phyloP scores from a whole-genome alignment of 23 red algal species.

The Agarophyton chilense region DNA sequence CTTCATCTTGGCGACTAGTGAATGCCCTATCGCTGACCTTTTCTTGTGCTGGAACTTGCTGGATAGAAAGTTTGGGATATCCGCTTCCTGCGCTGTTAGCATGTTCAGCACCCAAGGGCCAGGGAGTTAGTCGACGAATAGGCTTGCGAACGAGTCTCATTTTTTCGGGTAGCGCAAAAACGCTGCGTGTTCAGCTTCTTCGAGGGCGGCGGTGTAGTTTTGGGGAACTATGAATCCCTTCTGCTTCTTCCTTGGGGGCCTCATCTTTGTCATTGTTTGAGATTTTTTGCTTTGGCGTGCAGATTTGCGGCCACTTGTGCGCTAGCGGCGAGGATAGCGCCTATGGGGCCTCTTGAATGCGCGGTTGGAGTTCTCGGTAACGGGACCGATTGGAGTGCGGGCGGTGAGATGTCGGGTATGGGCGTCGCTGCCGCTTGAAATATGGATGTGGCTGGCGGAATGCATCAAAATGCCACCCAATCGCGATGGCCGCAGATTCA shows the following conservation, averaged over 20 bases:
- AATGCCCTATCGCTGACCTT: neutral
- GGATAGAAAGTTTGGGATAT: neutral
- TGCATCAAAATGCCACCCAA: no score
- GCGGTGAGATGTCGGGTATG: no score
- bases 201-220: neutral
- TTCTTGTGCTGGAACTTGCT: neutral
- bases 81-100: neutral
- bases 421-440: no score
- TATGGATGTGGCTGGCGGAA: no score
- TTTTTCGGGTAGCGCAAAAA: neutral
- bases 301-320: no score
- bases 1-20: neutral
- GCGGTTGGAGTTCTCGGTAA: neutral
- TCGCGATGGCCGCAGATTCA: no score
- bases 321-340: no score
- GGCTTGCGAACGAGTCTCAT: neutral
- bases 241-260: neutral
- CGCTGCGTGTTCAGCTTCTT: neutral
- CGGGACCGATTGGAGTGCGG: neutral
- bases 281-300: no score
- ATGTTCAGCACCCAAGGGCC: neutral
- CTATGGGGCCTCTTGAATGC: no score
- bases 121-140: neutral
- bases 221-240: neutral
- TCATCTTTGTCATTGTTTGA: neutral